phyloP scores from a whole-genome alignment of 345 rosid genomes.

The Murraya paniculata region DNA sequence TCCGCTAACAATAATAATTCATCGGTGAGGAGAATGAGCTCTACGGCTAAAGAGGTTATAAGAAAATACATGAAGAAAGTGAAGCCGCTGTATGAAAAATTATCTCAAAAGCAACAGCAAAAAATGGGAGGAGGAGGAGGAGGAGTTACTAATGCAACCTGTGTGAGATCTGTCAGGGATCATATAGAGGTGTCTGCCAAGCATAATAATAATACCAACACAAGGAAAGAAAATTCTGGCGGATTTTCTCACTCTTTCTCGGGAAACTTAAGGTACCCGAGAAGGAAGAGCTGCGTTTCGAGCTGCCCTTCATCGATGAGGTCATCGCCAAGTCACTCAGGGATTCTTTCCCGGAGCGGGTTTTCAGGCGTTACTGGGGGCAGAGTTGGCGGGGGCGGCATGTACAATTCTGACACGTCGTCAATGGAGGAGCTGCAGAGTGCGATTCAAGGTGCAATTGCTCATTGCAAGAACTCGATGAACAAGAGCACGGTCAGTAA shows the following conservation, averaged over 20 bases:
- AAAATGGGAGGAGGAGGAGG: conserved; percentile 23
- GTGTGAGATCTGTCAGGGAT: conserved; percentile 27
- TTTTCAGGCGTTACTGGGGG: conserved; percentile 18
- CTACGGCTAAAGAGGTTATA: conserved; percentile 75
- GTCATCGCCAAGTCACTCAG: conserved; percentile 91
- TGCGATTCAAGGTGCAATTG: conserved; percentile 93
- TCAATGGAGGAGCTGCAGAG: conserved; percentile 90
- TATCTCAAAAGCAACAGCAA: conserved; percentile 61
- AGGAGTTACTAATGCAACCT: too few species aligned
- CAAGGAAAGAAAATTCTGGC: conserved; percentile 26
- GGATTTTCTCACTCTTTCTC: conserved; percentile 73
- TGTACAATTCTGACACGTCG: conserved; percentile 32
- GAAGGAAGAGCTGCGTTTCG: conserved; percentile 56
- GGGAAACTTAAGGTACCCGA: conserved; percentile 74
- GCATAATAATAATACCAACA: not conserved
- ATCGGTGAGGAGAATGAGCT: conserved; percentile 70
- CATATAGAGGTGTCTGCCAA: conserved; percentile 6
- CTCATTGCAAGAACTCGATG: conserved; percentile 89
- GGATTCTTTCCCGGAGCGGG: conserved; percentile 51
- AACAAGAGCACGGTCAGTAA: conserved; percentile 45
- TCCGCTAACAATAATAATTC: conserved; percentile 16
- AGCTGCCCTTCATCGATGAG: conserved; percentile 92
- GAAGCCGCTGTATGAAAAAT: conserved; percentile 88
- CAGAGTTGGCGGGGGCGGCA: conserved; percentile 18
- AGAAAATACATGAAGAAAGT: conserved; percentile 85